Base-by-base conservation (phyloP, 129 eudicot species). In the Heracleum sosnowskyi region DNA sequence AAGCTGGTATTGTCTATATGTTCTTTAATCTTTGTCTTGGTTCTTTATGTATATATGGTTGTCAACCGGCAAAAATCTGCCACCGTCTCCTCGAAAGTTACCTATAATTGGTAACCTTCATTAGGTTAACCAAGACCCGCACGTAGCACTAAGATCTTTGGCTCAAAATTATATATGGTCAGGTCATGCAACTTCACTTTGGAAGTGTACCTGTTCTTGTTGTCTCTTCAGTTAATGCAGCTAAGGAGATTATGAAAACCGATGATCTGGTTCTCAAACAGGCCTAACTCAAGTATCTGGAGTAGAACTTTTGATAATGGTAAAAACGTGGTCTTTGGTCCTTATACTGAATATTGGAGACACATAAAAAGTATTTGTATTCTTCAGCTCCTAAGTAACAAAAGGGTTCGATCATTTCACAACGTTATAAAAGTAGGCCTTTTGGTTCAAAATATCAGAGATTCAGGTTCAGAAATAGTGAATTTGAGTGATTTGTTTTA, bases 31-130 rank as follows among this genome's bases (percentile, higher is more conserved):
- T 57, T n/a, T 57, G 33, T n/a, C 31, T n/a, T 57, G 11, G 16
- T n/a, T n/a, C n/a, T 57, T 57, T 33, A n/a, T 57, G 33, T 57
- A 57, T 57, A 2, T 57, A 57, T 57, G 66, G 33, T 57, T 57
- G 5, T 57, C 33, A 57, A 57, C 62, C 28, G 57, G n/a, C 7
- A 63, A 66, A 68, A 57, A 75, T 20, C 73, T 74, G 28, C 83
- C 79, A 13, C 83, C 83, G 2, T 80, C 83, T 1, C 83, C 83
- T 1, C 63, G 66, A 75, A 80, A 39, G 31, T 73, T 80, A 20
- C 83, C 83, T n/a, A 41, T 80, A 0, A 74, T 80, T 8, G 83
- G 83, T 42, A 75, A 80, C 39, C 73, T 80, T 74, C 83, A 80
- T 73, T 74, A 80, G 64, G 26, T 80, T 2, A 78, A 74, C 40